These are phyloP conservation scores for Cryptococcus sp. DNA, from an alignment of 1,284 basidiomycete genomes.

Conservation along the genomic window DNA sequence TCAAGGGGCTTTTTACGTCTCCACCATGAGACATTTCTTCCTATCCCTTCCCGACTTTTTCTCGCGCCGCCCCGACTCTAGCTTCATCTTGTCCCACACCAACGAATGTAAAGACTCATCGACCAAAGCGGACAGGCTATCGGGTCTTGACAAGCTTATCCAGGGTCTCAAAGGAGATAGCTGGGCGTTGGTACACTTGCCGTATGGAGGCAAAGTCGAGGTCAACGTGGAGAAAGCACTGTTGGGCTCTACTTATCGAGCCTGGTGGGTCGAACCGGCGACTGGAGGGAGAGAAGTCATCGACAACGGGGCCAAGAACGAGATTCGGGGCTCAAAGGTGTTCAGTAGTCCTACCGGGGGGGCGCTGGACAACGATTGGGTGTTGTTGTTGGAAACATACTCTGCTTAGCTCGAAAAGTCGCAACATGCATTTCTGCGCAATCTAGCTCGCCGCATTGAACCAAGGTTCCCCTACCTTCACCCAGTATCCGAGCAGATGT, in stretches of 20 bases:
- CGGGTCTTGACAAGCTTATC: slow-evolving; percentile 2
- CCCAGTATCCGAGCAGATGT: no score
- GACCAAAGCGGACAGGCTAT: slow-evolving; percentile 4
- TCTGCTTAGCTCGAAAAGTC: no score
- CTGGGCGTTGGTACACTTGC: slow-evolving; percentile 16
- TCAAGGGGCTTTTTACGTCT: slow-evolving; percentile 10
- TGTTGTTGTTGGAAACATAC: slow-evolving; percentile 3
- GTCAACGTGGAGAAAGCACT: slow-evolving; percentile 9
- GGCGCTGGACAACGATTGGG: slow-evolving; percentile 1
- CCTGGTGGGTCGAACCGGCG: slow-evolving; percentile 12
- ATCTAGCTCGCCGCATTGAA: no score
- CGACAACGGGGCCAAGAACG: not conserved
- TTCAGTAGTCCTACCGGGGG: slow-evolving; percentile 2
- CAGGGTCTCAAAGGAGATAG: slow-evolving; percentile 6
- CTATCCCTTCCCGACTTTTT: slow-evolving; percentile 12
- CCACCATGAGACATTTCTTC: slow-evolving; percentile 6
- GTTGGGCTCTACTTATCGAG: not conserved
- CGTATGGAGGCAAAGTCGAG: slow-evolving; percentile 10
- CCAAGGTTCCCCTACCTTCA: no score
- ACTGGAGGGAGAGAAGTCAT: slow-evolving; percentile 3
- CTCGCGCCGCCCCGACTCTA: slow-evolving; percentile 10
- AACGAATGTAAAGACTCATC: slow-evolving; percentile 6
- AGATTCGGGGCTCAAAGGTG: not conserved
- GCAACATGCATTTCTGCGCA: no score
- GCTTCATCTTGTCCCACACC: slow-evolving; percentile 14